These are phyloP conservation scores for Cladosporium sp. DNA, from an alignment of 2,329 filamentous ascomycete species.

Conservation along the genomic window DNA sequence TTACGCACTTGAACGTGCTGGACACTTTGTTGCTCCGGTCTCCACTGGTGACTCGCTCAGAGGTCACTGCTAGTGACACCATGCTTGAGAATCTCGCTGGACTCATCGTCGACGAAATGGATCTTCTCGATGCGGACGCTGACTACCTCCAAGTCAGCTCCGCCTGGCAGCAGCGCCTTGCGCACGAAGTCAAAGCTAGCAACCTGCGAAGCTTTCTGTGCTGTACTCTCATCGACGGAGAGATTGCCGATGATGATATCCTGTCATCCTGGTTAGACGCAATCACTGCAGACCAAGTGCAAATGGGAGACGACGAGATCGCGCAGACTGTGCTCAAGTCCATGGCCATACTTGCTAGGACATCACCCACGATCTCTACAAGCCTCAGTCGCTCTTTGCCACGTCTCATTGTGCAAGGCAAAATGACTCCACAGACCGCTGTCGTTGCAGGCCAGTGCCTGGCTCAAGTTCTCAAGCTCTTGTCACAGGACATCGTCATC, in stretches of 20 bases:
- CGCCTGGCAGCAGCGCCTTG: slow-evolving; percentile 78
- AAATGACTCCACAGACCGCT: slow-evolving; percentile 65
- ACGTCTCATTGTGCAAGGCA: slow-evolving; percentile 81
- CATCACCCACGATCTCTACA: slow-evolving; percentile 68
- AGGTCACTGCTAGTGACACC: slow-evolving; percentile 42
- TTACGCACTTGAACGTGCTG: slow-evolving; percentile 19
- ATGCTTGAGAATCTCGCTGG: slow-evolving; percentile 59
- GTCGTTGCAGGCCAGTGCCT: slow-evolving; percentile 78
- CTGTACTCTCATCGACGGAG: slow-evolving; percentile 77
- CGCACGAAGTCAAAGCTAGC: slow-evolving; percentile 79
- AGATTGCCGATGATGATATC: slow-evolving; percentile 71
- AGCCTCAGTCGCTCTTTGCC: slow-evolving; percentile 75
- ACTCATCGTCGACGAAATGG: slow-evolving; percentile 77
- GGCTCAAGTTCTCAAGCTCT: slow-evolving; percentile 71
- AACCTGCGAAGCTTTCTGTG: slow-evolving; percentile 81
- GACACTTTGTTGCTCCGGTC: slow-evolving; percentile 32
- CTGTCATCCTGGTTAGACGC: slow-evolving; percentile 84
- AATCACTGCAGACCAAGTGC: slow-evolving; percentile 69
- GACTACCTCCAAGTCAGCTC: slow-evolving; percentile 88
- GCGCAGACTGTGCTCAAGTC: slow-evolving; percentile 75
- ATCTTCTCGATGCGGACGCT: slow-evolving; percentile 78
- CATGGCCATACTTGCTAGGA: slow-evolving; percentile 74
- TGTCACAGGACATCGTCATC: slow-evolving; percentile 91
- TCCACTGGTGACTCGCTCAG: slow-evolving; percentile 15
- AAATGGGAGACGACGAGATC: slow-evolving; percentile 76